These are phyloP conservation scores for Pseudogymnoascus verrucosus DNA, from an alignment of 2,329 filamentous ascomycete species.

Conservation along the genomic window DNA sequence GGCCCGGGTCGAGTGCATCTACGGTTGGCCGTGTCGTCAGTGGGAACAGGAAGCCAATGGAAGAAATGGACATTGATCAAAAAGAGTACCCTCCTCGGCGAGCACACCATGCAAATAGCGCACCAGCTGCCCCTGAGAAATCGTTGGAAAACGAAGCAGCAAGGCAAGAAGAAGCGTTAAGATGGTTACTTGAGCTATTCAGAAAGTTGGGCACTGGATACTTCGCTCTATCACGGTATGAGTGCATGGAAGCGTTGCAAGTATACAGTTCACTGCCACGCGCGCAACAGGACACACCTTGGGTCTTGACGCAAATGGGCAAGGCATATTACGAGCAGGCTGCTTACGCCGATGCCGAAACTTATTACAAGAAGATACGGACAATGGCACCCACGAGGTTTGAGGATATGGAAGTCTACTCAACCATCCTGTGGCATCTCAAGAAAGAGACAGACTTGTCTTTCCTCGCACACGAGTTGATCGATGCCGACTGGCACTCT, in stretches of 20 bases:
- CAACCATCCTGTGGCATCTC: constrained; percentile 96
- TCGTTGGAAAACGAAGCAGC: constrained; percentile 41
- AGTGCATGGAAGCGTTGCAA: constrained; percentile 68
- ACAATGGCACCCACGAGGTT: constrained; percentile 72
- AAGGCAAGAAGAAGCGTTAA: constrained; percentile 68
- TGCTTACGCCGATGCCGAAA: constrained; percentile 78
- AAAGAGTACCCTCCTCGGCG: constrained; percentile 43
- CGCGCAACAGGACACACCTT: constrained; percentile 79
- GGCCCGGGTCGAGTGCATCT: constrained; percentile 57
- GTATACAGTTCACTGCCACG: constrained; percentile 63
- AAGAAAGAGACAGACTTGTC: constrained; percentile 88
- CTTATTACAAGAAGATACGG: constrained; percentile 72
- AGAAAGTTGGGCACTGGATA: constrained; percentile 76
- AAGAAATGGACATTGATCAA: constrained; percentile 63
- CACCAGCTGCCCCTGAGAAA: constrained; percentile 19
- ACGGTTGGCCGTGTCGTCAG: constrained; percentile 82
- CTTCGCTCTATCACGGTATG: constrained; percentile 68
- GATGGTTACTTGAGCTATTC: constrained; percentile 70
- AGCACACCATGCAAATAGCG: constrained; percentile 21
- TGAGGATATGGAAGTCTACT: constrained; percentile 97
- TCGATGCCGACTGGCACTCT: constrained; percentile 79
- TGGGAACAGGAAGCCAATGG: constrained; percentile 74
- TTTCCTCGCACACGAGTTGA: constrained; percentile 81
- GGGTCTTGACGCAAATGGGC: constrained; percentile 85
- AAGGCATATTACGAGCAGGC: constrained; percentile 87